Percentiles rank a stretch among this genome's conserved stretches.
Conservation (phyloP, 176 grass and related monocot species). For the Miscanthus lutarioriparius region DNA sequence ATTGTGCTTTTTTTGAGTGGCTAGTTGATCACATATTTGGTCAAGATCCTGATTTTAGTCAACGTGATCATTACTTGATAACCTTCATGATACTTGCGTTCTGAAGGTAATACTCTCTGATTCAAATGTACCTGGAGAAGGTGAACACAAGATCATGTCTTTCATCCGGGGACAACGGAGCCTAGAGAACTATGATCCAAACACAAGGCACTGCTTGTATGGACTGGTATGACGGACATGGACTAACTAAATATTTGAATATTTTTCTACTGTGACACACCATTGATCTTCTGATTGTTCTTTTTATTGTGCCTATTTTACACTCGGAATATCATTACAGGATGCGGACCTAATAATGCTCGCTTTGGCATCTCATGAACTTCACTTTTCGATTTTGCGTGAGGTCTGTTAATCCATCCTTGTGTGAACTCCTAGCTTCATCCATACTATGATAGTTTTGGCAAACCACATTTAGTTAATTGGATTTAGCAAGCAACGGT, state of each 20-base stretch:
- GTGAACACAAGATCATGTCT: conserved; percentile 81
- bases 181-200: conserved; percentile 55
- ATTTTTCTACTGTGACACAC: background rate
- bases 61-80: background rate
- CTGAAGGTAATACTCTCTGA: conserved; percentile 74
- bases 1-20: background rate
- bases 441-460: background rate
- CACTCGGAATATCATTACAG: conserved; percentile 34
- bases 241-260: background rate
- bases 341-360: conserved; percentile 91
- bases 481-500: background rate
- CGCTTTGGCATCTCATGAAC: conserved; percentile 75
- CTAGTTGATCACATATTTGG: background rate
- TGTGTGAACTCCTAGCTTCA: background rate
- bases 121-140: conserved; percentile 81
- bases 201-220: conserved; percentile 70
- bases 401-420: conserved; percentile 37
- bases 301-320: background rate
- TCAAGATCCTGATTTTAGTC: background rate
- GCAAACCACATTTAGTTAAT: background rate
- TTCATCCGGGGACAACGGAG: conserved; percentile 69
- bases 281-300: background rate
- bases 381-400: conserved; percentile 76
- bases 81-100: background rate
- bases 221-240: conserved; percentile 63